Conservation (phyloP, 257 asterid genomes). For the Lavandula angustifolia region DNA sequence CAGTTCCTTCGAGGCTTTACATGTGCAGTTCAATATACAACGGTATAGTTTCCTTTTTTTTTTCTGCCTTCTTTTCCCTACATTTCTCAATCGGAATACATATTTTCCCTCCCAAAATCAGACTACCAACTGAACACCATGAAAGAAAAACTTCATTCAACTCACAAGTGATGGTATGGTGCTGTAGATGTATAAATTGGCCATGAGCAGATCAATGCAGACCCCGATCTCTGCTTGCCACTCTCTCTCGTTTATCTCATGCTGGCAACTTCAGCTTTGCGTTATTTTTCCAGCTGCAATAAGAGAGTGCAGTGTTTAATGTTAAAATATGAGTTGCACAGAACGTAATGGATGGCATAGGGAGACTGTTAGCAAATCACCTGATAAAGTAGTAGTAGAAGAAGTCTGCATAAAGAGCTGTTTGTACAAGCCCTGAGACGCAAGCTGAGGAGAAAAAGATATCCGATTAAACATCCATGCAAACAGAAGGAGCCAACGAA, state of each 20-base stretch:
- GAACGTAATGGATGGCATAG: constrained; percentile 4
- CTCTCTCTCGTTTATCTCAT: constrained; percentile 36
- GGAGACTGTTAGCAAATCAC: constrained; percentile 39
- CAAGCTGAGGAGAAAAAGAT: constrained; percentile 53
- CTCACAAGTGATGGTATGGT: constrained; percentile 11
- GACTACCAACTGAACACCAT: constrained; percentile 29
- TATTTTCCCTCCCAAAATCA: constrained; percentile 17
- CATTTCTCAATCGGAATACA: constrained; percentile 22
- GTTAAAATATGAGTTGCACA: neutral
- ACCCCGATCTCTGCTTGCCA: constrained; percentile 4
- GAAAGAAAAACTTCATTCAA: constrained; percentile 28
- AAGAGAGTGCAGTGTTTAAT: constrained; percentile 18
- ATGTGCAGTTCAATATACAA: constrained; percentile 17
- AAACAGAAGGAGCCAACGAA: neutral
- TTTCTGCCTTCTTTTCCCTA: neutral
- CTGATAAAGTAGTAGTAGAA: constrained; percentile 93
- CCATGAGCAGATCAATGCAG: constrained; percentile 17
- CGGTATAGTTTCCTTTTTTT: constrained; percentile 1
- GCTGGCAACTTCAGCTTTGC: constrained; percentile 80
- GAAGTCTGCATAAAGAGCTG: constrained; percentile 92
- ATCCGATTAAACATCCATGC: constrained; percentile 25
- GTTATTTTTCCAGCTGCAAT: constrained; percentile 77
- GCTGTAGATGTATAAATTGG: constrained; percentile 21
- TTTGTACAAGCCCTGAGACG: constrained; percentile 78
- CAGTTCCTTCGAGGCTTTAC: constrained; percentile 28